phyloP scores from a whole-genome alignment of 1,284 basidiomycete genomes.

The Trichosporon faecale region DNA sequence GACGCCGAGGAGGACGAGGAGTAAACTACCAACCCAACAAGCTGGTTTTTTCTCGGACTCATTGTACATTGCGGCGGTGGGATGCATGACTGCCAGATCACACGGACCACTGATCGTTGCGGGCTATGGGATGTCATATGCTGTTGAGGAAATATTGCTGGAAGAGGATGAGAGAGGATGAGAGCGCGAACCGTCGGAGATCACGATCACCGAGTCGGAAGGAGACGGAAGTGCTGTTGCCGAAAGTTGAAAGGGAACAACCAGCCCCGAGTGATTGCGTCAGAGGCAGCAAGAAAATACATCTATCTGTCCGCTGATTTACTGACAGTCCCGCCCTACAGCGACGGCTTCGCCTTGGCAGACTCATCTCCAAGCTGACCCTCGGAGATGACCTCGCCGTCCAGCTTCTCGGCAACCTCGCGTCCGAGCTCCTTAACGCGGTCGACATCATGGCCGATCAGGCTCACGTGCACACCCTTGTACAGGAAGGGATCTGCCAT shows the following conservation, averaged over 20 bases:
- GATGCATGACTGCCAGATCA: constrained; percentile 29
- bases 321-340: background rate
- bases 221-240: no score
- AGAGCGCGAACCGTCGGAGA: background rate
- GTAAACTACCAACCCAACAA: constrained; percentile 28
- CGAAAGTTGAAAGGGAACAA: no score
- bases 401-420: constrained; percentile 58
- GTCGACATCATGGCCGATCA: constrained; percentile 70
- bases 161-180: background rate
- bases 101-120: background rate
- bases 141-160: background rate
- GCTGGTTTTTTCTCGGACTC: constrained; percentile 15
- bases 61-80: constrained; percentile 30
- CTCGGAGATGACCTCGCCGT: constrained; percentile 54
- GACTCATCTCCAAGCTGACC: constrained; percentile 50
- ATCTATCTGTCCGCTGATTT: background rate
- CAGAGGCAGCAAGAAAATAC: background rate
- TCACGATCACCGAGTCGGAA: no score
- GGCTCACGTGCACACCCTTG: constrained; percentile 60
- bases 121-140: background rate
- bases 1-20: constrained; percentile 75
- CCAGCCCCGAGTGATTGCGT: no score
- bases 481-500: constrained; percentile 59
- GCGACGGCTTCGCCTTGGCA: constrained; percentile 23
- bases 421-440: constrained; percentile 60